A percentile compares a stretch with the other conserved stretches of the same genome.
phyloP scores from a whole-genome alignment of 2,329 filamentous ascomycete genomes.

The Aspergillus sp. region DNA sequence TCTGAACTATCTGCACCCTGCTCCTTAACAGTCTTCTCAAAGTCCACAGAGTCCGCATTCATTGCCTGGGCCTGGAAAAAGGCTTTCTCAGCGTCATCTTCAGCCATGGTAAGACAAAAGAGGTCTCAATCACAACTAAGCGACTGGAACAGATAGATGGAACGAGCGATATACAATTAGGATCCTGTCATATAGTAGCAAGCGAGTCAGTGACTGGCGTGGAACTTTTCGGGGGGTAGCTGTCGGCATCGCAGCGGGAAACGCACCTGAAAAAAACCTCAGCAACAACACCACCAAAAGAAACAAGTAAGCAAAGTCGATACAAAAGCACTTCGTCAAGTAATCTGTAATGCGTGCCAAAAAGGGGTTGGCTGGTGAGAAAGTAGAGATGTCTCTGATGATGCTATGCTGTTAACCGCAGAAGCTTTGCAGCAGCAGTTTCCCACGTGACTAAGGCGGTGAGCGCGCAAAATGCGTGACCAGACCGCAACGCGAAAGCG shows the following conservation, averaged over 20 bases:
- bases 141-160: background rate
- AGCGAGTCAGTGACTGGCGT: background rate
- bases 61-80: slow-evolving; percentile 46
- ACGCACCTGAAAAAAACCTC: background rate
- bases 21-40: slow-evolving; percentile 42
- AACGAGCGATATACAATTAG: too few species aligned
- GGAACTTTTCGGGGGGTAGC: background rate
- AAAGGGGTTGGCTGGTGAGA: background rate
- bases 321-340: background rate
- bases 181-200: too few species aligned
- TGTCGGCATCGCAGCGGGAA: background rate
- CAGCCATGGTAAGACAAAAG: slow-evolving; percentile 38
- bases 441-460: slow-evolving; percentile 28
- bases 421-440: slow-evolving; percentile 17
- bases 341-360: background rate
- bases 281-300: too few species aligned
- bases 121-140: slow-evolving; percentile 9
- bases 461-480: slow-evolving; percentile 20
- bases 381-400: slow-evolving; percentile 2
- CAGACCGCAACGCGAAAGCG: slow-evolving; percentile 20
- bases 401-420: slow-evolving; percentile 4
- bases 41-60: slow-evolving; percentile 32
- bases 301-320: background rate
- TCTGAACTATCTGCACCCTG: slow-evolving; percentile 49
- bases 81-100: slow-evolving; percentile 48